phyloP scores from a whole-genome alignment of 2,329 filamentous ascomycete species.

The Claviceps monticola region DNA sequence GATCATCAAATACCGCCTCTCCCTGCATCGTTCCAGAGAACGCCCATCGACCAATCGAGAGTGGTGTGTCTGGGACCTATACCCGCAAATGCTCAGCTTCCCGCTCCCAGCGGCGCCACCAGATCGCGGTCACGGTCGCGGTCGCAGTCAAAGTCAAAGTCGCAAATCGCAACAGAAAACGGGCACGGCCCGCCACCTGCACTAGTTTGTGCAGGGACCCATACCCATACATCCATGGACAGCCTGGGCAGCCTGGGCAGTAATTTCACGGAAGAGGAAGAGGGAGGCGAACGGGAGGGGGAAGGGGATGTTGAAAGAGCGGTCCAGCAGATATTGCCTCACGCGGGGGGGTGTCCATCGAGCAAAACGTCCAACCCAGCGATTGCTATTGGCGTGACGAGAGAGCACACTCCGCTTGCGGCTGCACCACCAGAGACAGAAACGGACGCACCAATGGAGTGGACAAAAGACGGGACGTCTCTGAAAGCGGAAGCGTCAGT shows the following conservation, averaged over 20 bases:
- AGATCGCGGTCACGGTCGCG: not conserved
- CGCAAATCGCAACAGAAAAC: slow-evolving; percentile 2
- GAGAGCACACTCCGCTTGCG: not conserved
- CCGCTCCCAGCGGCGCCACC: slow-evolving; percentile 9
- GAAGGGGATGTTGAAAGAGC: slow-evolving; percentile 24
- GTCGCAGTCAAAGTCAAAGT: too few species aligned
- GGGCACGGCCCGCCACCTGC: slow-evolving; percentile 1
- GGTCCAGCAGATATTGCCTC: slow-evolving; percentile 12
- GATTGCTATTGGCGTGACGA: not conserved
- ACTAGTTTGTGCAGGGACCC: slow-evolving; percentile 5
- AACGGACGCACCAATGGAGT: not conserved
- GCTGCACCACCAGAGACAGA: slow-evolving; percentile 1
- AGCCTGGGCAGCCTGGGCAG: slow-evolving; percentile 40
- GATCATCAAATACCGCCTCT: slow-evolving; percentile 4
- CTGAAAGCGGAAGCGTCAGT: not conserved
- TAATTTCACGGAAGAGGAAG: slow-evolving; percentile 30
- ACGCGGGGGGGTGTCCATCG: not conserved
- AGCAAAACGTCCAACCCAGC: not conserved
- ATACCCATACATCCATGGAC: slow-evolving; percentile 10
- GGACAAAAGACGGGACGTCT: not conserved
- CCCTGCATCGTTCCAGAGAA: slow-evolving; percentile 25
- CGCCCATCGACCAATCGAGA: slow-evolving; percentile 36
- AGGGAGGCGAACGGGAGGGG: slow-evolving; percentile 30
- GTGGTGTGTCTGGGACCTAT: slow-evolving; percentile 42
- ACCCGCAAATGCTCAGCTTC: slow-evolving; percentile 29